Evolutionary conservation across 768 basidiomycete genomes (phyloP), one percentile per base, ranked within the genome.

Genomic region (Symmetrospora coprosmae): DNA sequence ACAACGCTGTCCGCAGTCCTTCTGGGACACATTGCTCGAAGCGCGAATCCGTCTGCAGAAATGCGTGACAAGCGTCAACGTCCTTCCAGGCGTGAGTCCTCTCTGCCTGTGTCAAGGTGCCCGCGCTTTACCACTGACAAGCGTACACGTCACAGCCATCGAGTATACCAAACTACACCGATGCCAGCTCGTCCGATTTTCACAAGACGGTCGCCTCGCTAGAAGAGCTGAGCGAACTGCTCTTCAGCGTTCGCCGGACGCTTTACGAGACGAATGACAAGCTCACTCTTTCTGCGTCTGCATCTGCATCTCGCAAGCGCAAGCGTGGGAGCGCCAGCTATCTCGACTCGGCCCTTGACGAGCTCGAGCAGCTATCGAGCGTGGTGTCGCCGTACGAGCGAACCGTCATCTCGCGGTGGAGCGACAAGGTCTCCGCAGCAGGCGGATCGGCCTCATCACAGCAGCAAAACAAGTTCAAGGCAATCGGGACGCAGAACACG

Each of bases 41-140:
- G 81, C 86, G n/a, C 81, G 92, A 34, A 97, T 97, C 71, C 82
- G 82, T 25, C 72, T 94, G 41, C 92, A 96, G 73, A 96, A 90
- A 74, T 79, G 83, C 23, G 76, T 82, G 43, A 68, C 75, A 1
- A 75, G 82, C 11, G 77, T 82, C 5, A 86, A 87, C 68, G 74
- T 74, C 48, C 76, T 94, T 5, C 83, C 86, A 33, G 68, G 65
- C 33, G 87, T 83, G 68, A 66, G 82, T 73, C 33, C 41, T 48
- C 30, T 30, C n/a, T 40, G 21, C 39, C 33, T 13, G n/a, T 46
- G 17, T 40, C 3, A 3, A 56, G 41, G 37, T 40, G 41, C 63
- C 45, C n/a, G n/a, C n/a, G n/a, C n/a, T n/a, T 28, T 17, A 2
- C 2, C 19, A 51, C 40, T 5, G 23, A 27, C 33, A 30, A 37